phyloP scores from a whole-genome alignment of 306 rosid genomes.

The Citrullus colocynthis region DNA sequence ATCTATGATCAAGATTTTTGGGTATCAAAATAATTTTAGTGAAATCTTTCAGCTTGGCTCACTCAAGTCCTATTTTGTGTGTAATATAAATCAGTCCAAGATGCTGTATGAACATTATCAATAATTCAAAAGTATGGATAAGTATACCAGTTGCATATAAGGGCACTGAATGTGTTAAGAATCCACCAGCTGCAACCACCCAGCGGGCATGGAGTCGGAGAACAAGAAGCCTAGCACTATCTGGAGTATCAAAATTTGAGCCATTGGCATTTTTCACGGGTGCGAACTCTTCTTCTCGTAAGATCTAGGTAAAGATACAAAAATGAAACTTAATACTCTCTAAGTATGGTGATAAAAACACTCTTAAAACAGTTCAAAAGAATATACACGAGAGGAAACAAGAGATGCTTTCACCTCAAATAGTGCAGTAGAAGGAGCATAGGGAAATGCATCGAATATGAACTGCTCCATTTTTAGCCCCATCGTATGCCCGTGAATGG shows the following conservation, averaged over 20 bases:
- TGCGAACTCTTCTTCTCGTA: slow-evolving; percentile 94
- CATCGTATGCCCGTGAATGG: slow-evolving; percentile 58
- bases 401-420: slow-evolving; percentile 51
- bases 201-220: slow-evolving; percentile 96
- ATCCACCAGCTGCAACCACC: slow-evolving; percentile 98
- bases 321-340: slow-evolving; percentile 4
- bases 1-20: not conserved
- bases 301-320: slow-evolving; percentile 34
- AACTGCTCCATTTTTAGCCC: slow-evolving; percentile 89
- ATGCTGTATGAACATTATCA: not conserved
- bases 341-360: not conserved
- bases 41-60: not conserved
- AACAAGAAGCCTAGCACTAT: slow-evolving; percentile 84
- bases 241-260: slow-evolving; percentile 88
- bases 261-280: slow-evolving; percentile 94
- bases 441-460: slow-evolving; percentile 94
- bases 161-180: slow-evolving; percentile 96
- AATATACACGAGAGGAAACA: not conserved
- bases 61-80: not conserved
- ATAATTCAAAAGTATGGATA: not conserved
- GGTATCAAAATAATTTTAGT: not conserved
- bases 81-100: not conserved
- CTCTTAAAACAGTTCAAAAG: not conserved
- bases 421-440: slow-evolving; percentile 94
- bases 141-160: slow-evolving; percentile 74